Evolutionary conservation across 1,139 yeast genomes (phyloP).

Genomic region (Candida sanyaensis): DNA sequence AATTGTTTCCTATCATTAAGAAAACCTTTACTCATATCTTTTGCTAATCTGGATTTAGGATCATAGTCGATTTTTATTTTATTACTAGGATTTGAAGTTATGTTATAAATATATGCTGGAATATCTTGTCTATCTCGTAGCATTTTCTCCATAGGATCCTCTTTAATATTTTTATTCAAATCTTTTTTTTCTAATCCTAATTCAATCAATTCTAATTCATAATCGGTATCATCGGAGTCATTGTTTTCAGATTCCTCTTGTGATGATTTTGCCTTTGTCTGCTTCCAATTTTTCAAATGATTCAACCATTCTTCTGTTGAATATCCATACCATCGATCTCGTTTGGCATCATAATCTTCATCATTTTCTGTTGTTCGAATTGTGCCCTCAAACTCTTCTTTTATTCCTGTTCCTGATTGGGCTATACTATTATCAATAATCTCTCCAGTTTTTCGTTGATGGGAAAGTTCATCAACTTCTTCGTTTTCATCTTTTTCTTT

Average conservation of each 20-base stretch:
- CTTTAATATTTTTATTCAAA: constrained; percentile 28
- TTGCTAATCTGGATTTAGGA: constrained; percentile 57
- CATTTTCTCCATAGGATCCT: constrained; percentile 37
- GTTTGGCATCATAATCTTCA: constrained; percentile 62
- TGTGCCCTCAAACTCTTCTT: constrained; percentile 25
- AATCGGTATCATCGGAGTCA: constrained; percentile 49
- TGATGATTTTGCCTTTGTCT: constrained; percentile 30
- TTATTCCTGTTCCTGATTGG: constrained; percentile 34
- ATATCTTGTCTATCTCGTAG: constrained; percentile 55
- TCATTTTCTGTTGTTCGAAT: constrained; percentile 25
- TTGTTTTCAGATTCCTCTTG: constrained; percentile 13
- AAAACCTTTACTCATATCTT: constrained; percentile 48
- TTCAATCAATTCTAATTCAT: constrained; percentile 50
- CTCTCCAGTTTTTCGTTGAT: constrained; percentile 26
- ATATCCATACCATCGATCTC: constrained; percentile 82
- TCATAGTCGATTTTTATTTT: constrained; percentile 39
- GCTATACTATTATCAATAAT: constrained; percentile 33
- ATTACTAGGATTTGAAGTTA: constrained; percentile 13
- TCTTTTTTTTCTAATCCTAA: constrained; percentile 38
- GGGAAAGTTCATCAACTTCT: constrained; percentile 23
- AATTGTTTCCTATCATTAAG: constrained; percentile 54
- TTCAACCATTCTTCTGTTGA: constrained; percentile 59
- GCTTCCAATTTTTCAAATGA: constrained; percentile 49
- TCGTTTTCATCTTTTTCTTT: constrained; percentile 9
- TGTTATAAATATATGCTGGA: constrained; percentile 42